Evolutionary conservation across 495 filamentous ascomycete species (phyloP).

Genomic region (Clavariopsis aquatica): DNA sequence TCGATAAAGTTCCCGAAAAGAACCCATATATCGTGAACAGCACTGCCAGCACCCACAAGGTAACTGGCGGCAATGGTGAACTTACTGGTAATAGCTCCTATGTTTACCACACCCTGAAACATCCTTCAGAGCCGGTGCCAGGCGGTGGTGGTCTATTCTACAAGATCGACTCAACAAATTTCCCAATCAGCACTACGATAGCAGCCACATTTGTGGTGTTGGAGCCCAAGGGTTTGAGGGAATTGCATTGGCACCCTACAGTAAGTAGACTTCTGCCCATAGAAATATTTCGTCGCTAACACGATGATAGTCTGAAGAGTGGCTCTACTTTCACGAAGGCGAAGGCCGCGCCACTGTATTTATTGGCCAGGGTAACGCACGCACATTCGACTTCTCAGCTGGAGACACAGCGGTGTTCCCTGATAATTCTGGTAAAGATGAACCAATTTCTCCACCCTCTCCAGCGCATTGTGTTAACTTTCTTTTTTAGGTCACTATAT

Average conservation of each 20-base stretch:
- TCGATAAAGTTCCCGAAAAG: constrained; percentile 57
- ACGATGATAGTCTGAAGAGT: constrained; percentile 57
- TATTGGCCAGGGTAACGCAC: constrained; percentile 57
- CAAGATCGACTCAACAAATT: constrained; percentile 64
- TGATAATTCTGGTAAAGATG: constrained; percentile 59
- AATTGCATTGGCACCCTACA: constrained; percentile 71
- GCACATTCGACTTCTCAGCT: constrained; percentile 64
- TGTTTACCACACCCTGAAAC: constrained; percentile 56
- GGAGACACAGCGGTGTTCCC: constrained; percentile 68
- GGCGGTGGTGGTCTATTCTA: constrained; percentile 60
- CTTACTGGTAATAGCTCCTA: constrained; percentile 59
- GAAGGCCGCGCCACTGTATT: constrained; percentile 62
- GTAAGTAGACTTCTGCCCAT: constrained; percentile 43
- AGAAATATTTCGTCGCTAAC: constrained; percentile 25
- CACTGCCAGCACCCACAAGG: constrained; percentile 50
- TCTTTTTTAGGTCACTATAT: constrained; percentile 56
- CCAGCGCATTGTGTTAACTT: neutral
- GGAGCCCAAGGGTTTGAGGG: constrained; percentile 60
- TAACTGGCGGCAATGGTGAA: constrained; percentile 52
- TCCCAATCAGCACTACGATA: constrained; percentile 61
- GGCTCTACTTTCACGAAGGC: constrained; percentile 66
- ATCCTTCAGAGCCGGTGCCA: constrained; percentile 55
- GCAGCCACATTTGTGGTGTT: constrained; percentile 62
- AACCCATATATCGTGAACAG: constrained; percentile 63
- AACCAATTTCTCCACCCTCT: neutral